A percentile compares a stretch with the other conserved stretches of the same genome.
These are phyloP conservation scores for Talaromyces sp. DNA, from an alignment of 2,329 filamentous ascomycete species.

Conservation along the genomic window DNA sequence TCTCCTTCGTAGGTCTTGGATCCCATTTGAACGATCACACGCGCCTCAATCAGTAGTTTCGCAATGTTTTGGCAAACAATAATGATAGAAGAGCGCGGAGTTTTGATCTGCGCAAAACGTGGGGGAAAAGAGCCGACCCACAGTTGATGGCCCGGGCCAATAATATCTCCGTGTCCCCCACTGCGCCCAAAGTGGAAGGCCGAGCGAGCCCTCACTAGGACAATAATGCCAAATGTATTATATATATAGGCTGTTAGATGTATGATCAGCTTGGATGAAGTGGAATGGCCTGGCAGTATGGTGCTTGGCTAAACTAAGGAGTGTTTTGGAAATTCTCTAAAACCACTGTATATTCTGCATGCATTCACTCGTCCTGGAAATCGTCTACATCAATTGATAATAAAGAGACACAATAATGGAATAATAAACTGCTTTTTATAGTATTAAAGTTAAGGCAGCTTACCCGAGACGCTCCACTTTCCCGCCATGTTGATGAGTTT, in stretches of 20 bases:
- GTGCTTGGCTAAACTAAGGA: background rate
- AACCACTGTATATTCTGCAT: background rate
- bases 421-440: background rate
- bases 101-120: background rate
- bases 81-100: too few relatives aligned
- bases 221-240: background rate
- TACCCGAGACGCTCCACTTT: background rate
- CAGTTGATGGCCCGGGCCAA: background rate
- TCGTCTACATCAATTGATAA: background rate
- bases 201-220: background rate
- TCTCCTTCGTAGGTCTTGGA: constrained; percentile 11
- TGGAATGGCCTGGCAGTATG: background rate
- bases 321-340: background rate
- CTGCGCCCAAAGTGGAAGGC: background rate
- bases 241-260: background rate
- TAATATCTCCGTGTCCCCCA: background rate
- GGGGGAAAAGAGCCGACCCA: background rate
- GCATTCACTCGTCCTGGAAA: background rate
- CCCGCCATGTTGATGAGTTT: background rate
- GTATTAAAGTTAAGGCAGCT: background rate
- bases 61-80: background rate
- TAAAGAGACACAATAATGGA: background rate
- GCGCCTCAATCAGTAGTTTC: background rate
- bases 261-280: background rate
- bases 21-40: constrained; percentile 4